Base-by-base conservation (phyloP, 1,284 basidiomycete species). In the Flammula alnicola region DNA sequence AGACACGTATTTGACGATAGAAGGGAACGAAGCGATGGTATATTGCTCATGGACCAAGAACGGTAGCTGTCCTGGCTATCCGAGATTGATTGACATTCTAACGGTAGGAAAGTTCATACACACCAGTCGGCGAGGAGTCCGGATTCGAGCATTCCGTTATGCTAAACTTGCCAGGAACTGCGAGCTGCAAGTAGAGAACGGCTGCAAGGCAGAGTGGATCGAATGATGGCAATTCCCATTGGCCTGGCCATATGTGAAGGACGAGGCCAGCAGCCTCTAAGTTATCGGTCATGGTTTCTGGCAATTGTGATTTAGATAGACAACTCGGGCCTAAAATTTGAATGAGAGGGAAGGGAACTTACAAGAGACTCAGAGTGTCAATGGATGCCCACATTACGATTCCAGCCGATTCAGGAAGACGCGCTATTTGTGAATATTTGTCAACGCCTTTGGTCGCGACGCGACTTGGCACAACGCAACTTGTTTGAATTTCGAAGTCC, bases 61-160 rank as follows among this genome's bases (percentile, higher is more conserved):
- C 1, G 89, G 89, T 1, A 91, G 72, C 58, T 84, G 83, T 12
- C 89, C 88, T 91, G 52, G 47, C 56, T 51, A 46, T 29, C 14
- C 33, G 44, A 11, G 54, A 39, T 41, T 33, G 46, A 33, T n/a
- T 27, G 11, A 33, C 14, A 17, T 5, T 7, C 16, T 14, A 7
- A 10, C 19, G 23, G 30, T n/a, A 25, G 36, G 14, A 6, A 23
- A 47, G 33, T 41, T 56, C 69, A 54, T 54, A 76, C 81, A 66
- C 66, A 86, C 89, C 89, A 59, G 75, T 83, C n/a, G 88, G 86
- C 51, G 88, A 89, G n/a, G 77, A 54, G 68, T 90, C 87, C 5
- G 87, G 83, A 63, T 88, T 81, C 11, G 77, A 75, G 58, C 79
- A 85, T 65, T 84, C 79, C 31, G 73, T 70, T 25, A 91, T 66